phyloP scores from a whole-genome alignment of 2,329 filamentous ascomycete species.

The Orbilia quercus region DNA sequence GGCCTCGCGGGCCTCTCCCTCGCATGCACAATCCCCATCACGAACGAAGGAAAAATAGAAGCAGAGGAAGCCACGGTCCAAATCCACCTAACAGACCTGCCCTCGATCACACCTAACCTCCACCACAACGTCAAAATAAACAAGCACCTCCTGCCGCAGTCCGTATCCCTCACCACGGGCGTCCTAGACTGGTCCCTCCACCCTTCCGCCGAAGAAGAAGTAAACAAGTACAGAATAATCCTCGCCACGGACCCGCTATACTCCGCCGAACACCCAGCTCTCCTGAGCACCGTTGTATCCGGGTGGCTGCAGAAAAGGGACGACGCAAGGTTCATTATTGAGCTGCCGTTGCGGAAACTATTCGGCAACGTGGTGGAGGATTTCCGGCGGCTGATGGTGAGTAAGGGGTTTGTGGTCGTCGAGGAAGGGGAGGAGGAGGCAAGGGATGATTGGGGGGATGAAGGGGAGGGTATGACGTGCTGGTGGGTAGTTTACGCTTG shows the following conservation, averaged over 20 bases:
- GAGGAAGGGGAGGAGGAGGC: constrained; percentile 74
- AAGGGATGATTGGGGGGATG: constrained; percentile 77
- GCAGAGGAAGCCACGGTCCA: constrained; percentile 64
- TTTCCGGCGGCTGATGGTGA: constrained; percentile 73
- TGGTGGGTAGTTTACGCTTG: constrained; percentile 74
- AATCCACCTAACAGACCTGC: constrained; percentile 83
- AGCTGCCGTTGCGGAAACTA: constrained; percentile 81
- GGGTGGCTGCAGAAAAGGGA: constrained; percentile 72
- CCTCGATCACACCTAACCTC: constrained; percentile 84
- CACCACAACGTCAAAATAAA: constrained; percentile 78
- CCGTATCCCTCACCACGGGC: constrained; percentile 72
- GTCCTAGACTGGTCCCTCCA: constrained; percentile 78
- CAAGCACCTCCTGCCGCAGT: constrained; percentile 68
- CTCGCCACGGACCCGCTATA: constrained; percentile 89
- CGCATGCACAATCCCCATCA: constrained; percentile 67
- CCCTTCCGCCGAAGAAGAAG: constrained; percentile 63
- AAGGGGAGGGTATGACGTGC: constrained; percentile 68
- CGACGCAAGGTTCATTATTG: constrained; percentile 76
- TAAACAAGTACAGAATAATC: constrained; percentile 70
- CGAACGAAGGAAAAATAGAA: constrained; percentile 66
- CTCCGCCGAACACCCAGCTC: constrained; percentile 80
- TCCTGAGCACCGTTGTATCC: constrained; percentile 77
- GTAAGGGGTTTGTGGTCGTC: constrained; percentile 68
- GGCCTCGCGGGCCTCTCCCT: constrained; percentile 90
- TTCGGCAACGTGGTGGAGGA: constrained; percentile 72